A percentile compares a stretch with the other conserved stretches of the same genome.
Conservation (phyloP, 768 basidiomycete genomes). For the Tephrocybe sp. region DNA sequence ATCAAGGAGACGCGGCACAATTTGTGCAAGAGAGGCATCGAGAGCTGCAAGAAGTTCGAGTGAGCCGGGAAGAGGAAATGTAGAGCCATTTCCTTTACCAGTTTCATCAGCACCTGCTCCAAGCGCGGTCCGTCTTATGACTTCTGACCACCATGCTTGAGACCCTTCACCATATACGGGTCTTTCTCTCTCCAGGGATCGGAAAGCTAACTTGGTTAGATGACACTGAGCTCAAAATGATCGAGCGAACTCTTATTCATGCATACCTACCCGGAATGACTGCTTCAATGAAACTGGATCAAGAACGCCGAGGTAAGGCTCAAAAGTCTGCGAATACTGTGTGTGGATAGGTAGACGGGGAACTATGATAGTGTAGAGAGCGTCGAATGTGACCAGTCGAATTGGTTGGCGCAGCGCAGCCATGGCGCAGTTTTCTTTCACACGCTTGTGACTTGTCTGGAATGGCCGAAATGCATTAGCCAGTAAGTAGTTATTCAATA, state of each 20-base stretch:
- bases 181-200: slow-evolving; percentile 50
- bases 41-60: slow-evolving; percentile 42
- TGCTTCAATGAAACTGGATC: slow-evolving; percentile 49
- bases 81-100: slow-evolving; percentile 33
- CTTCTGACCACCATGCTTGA: slow-evolving; percentile 74
- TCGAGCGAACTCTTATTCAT: background rate
- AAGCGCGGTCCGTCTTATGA: slow-evolving; percentile 71
- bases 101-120: slow-evolving; percentile 68
- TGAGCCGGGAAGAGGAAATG: background rate
- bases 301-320: slow-evolving; percentile 64
- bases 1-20: slow-evolving; percentile 60
- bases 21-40: slow-evolving; percentile 48
- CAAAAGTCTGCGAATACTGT: slow-evolving; percentile 66
- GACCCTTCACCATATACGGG: slow-evolving; percentile 61
- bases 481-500: too few relatives aligned
- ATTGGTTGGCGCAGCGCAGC: slow-evolving; percentile 27
- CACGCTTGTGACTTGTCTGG: too few relatives aligned
- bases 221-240: slow-evolving; percentile 1
- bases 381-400: slow-evolving; percentile 77
- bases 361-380: slow-evolving; percentile 70
- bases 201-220: slow-evolving; percentile 32
- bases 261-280: slow-evolving; percentile 62
- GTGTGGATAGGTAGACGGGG: slow-evolving; percentile 68
- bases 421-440: slow-evolving; percentile 1
- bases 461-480: too few relatives aligned